Evolutionary conservation across 2,329 filamentous ascomycete species (phyloP), one percentile per base, ranked within the genome.

Genomic region (Juglanconis sp.): DNA sequence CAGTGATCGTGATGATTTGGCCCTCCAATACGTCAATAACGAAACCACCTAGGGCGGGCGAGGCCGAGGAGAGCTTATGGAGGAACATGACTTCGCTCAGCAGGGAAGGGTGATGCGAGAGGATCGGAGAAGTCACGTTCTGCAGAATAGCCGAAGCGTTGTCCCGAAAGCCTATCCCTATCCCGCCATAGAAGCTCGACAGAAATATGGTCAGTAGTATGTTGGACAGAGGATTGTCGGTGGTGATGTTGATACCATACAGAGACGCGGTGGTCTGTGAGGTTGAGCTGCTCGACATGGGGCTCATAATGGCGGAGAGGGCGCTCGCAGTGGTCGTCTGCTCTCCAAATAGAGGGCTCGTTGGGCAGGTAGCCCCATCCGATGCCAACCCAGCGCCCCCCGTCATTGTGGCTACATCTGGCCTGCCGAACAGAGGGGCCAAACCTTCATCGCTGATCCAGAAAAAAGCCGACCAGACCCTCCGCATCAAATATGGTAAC

Each of bases 401-500:
- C 38, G 52, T n/a, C 44, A 79, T 76, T 30, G 67, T 63, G 15
- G 67, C 58, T 9, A 67, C 62, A 15, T 61, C 64, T 4, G 51
- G 8, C 17, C 46, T 51, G 30, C 61, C 61, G 72, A 66, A 56
- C 69, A 67, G 51, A 72, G 61, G 71, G 10, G 79, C 78, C 4
- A 86, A 72, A 2, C 83, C 91, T 81, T 77, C 91, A 81, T 97
- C 93, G 62, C 90, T 93, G 63, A 96, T 79, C 92, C 93, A 99
- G 76, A 99, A 98, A 66, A 98, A 82, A 63, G 92, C 89, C 44
- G 94, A 87, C 96, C 95, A 99, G 51, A 96, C 87, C 42, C 90
- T 88, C 68, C 96, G 86, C 84, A 98, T 96, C 51, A 90, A 86
- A 77, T 91, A 97, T 1, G 95, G 95, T 51, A 99, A 81, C 79